Conservation (phyloP, 108 stramenopile genomes). For the Epipyxis sp. region DNA sequence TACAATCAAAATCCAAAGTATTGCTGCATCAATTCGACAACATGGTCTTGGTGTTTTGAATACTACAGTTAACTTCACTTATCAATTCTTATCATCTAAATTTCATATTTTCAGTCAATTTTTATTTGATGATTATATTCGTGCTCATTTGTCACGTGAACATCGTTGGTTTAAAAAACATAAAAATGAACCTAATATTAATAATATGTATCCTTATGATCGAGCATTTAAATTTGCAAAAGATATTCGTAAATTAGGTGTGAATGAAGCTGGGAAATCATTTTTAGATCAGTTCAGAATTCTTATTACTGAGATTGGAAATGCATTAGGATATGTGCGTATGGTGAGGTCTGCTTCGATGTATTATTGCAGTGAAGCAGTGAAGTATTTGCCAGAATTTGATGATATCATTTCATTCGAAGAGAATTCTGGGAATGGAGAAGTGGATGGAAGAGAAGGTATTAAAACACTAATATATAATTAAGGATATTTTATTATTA, state of each 20-base stretch:
- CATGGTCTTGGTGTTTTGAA: slow-evolving; percentile 66
- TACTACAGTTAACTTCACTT: slow-evolving; percentile 62
- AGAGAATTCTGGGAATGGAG: background rate
- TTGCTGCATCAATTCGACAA: slow-evolving; percentile 52
- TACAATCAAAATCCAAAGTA: slow-evolving; percentile 50
- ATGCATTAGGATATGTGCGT: slow-evolving; percentile 62
- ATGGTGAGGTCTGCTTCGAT: slow-evolving; percentile 51
- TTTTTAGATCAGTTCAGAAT: slow-evolving; percentile 52
- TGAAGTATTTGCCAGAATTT: slow-evolving; percentile 46
- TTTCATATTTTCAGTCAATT: slow-evolving; percentile 48
- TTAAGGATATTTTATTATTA: background rate
- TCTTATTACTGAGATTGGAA: slow-evolving; percentile 62
- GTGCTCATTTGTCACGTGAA: slow-evolving; percentile 57
- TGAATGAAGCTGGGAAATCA: slow-evolving; percentile 26
- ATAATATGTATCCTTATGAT: slow-evolving; percentile 56
- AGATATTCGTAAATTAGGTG: slow-evolving; percentile 55
- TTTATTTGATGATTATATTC: slow-evolving; percentile 58
- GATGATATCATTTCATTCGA: slow-evolving; percentile 27
- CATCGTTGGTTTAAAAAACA: slow-evolving; percentile 58
- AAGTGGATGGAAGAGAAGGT: too few relatives aligned
- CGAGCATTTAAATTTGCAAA: slow-evolving; percentile 55
- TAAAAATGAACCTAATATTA: slow-evolving; percentile 39
- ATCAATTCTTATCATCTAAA: slow-evolving; percentile 57
- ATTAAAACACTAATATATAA: slow-evolving; percentile 37
- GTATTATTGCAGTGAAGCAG: slow-evolving; percentile 37